Evolutionary conservation across 495 filamentous ascomycete genomes (phyloP).

Genomic region (Darksidea phi): DNA sequence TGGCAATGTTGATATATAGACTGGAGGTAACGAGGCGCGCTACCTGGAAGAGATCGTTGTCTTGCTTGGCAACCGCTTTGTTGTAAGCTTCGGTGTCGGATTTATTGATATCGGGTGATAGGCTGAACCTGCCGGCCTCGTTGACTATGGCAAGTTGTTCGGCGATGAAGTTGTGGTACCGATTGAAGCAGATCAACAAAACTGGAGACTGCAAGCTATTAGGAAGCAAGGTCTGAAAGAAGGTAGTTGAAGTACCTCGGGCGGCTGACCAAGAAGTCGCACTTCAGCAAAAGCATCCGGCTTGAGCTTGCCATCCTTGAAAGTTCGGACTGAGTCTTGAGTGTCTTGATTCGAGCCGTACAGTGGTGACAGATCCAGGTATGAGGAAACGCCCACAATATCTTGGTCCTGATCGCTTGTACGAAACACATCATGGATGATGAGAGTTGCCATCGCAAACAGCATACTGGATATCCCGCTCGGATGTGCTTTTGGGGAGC

Average conservation of each 20-base stretch:
- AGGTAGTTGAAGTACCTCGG: slow-evolving; percentile 61
- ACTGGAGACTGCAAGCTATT: slow-evolving; percentile 45
- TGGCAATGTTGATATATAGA: slow-evolving; percentile 80
- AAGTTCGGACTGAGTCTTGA: slow-evolving; percentile 2
- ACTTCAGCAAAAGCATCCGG: slow-evolving; percentile 15
- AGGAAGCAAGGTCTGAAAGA: slow-evolving; percentile 59
- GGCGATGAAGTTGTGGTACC: slow-evolving; percentile 80
- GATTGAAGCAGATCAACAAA: slow-evolving; percentile 62
- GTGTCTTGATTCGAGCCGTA: slow-evolving; percentile 8
- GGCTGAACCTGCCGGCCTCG: slow-evolving; percentile 70
- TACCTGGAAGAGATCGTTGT: slow-evolving; percentile 76
- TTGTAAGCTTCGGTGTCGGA: slow-evolving; percentile 50
- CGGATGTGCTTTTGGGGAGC: slow-evolving; percentile 5
- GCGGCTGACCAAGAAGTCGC: slow-evolving; percentile 13
- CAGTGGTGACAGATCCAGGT: slow-evolving; percentile 19
- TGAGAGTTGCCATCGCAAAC: slow-evolving; percentile 13
- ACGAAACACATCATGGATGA: slow-evolving; percentile 26
- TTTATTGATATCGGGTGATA: not conserved
- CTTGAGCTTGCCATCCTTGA: slow-evolving; percentile 14
- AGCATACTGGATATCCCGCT: slow-evolving; percentile 9
- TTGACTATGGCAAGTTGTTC: slow-evolving; percentile 70
- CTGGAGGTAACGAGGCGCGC: slow-evolving; percentile 73
- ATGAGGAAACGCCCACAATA: slow-evolving; percentile 10
- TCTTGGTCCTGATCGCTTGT: slow-evolving; percentile 7
- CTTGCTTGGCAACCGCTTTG: slow-evolving; percentile 67